Conservation (phyloP, 345 rosid species). For the Linum lewisii region DNA sequence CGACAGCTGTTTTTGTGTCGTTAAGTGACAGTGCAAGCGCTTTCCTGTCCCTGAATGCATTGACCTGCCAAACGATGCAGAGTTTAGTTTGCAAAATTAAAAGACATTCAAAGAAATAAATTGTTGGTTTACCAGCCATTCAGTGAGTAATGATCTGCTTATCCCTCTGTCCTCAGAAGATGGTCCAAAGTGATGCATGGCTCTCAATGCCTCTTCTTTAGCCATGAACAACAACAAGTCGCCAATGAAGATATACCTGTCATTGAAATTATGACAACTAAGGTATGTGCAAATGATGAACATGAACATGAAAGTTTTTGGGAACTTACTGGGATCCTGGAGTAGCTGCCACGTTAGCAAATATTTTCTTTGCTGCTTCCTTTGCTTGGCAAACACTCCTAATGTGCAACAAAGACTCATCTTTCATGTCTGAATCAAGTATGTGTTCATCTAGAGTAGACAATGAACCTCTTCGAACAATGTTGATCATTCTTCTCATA, state of each 20-base stretch:
- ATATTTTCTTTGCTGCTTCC: constrained; percentile 37
- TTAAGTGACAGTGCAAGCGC: constrained; percentile 41
- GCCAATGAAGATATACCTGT: constrained; percentile 25
- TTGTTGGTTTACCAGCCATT: constrained; percentile 35
- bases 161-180: constrained; percentile 15
- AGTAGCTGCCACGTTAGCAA: constrained; percentile 35
- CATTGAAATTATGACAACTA: not conserved
- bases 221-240: constrained; percentile 36
- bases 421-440: constrained; percentile 22
- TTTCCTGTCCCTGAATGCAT: constrained; percentile 30
- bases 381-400: constrained; percentile 29
- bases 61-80: constrained; percentile 15
- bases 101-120: not conserved
- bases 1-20: constrained; percentile 46
- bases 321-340: constrained; percentile 30
- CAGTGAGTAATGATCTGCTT: constrained; percentile 25
- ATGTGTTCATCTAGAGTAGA: constrained; percentile 43
- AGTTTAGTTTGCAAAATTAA: not conserved
- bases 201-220: constrained; percentile 27
- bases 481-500: constrained; percentile 33
- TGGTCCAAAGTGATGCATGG: constrained; percentile 24
- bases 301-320: too few relatives aligned
- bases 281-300: not conserved
- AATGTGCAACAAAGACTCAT: constrained; percentile 15
- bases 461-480: constrained; percentile 24